Evolutionary conservation across 306 rosid genomes (phyloP).

Genomic region (Aeschynomene evenia): DNA sequence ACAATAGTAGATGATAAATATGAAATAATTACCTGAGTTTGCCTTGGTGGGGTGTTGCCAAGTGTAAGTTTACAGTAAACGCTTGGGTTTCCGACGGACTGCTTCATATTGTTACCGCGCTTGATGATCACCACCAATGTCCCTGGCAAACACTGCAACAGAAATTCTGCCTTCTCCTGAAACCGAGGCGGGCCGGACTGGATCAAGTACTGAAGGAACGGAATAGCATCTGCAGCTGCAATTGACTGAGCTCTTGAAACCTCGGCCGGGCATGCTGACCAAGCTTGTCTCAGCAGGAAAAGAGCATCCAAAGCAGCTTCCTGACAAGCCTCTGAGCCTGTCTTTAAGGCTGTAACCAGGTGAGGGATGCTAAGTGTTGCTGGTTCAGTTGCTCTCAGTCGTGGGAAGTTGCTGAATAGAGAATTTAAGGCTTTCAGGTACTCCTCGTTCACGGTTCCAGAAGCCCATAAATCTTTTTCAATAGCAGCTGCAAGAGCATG

Average conservation of each 20-base stretch:
- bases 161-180: conserved; percentile 94
- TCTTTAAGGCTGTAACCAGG: conserved; percentile 86
- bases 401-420: conserved; percentile 94
- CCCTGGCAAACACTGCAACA: conserved; percentile 97
- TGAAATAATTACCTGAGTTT: conserved; percentile 60
- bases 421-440: conserved; percentile 90
- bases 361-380: conserved; percentile 99
- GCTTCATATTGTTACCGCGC: conserved; percentile 95
- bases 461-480: conserved; percentile 95
- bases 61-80: conserved; percentile 92
- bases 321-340: conserved; percentile 95
- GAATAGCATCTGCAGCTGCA: conserved; percentile 98
- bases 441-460: conserved; percentile 94
- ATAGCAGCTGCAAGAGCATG: conserved; percentile 71
- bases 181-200: conserved; percentile 99
- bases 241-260: conserved; percentile 96
- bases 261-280: conserved; percentile 99
- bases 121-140: conserved; percentile 87
- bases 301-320: conserved; percentile 97
- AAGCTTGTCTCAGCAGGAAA: conserved; percentile 97
- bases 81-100: conserved; percentile 97
- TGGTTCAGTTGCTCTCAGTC: conserved; percentile 97
- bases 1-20: background rate
- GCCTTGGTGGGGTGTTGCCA: conserved; percentile 83
- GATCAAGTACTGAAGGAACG: conserved; percentile 87